These are phyloP conservation scores for Aphanomyces stellatus DNA, from an alignment of 352 stramenopile species.

Conservation along the genomic window DNA sequence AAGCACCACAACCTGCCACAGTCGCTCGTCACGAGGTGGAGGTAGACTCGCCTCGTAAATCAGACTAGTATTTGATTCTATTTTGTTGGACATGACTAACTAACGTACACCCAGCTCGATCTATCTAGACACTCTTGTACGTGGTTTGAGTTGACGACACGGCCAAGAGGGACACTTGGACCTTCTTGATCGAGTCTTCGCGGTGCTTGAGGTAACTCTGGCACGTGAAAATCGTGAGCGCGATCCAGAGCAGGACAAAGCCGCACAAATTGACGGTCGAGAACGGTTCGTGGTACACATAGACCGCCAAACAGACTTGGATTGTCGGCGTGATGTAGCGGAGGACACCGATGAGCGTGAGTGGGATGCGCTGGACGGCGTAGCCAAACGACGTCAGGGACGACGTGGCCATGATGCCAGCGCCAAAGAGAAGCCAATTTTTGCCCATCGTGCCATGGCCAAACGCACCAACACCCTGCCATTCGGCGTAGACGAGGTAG, in stretches of 20 bases:
- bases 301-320: not conserved
- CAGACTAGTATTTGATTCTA: too few species aligned
- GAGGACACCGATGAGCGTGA: not conserved
- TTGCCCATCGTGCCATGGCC: not conserved
- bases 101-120: not conserved
- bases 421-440: not conserved
- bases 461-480: not conserved
- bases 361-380: not conserved
- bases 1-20: too few species aligned
- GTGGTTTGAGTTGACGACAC: not conserved
- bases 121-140: not conserved
- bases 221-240: not conserved
- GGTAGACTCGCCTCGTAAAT: too few species aligned
- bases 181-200: too few species aligned
- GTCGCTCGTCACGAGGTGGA: too few species aligned
- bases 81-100: not conserved
- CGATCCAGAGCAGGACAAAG: not conserved
- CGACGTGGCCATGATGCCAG: not conserved
- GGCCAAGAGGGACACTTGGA: not conserved
- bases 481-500: not conserved
- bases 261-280: not conserved
- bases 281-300: slow-evolving; percentile 1
- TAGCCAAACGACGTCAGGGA: not conserved
- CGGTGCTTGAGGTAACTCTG: too few species aligned
- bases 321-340: not conserved